phyloP scores from a whole-genome alignment of 768 basidiomycete genomes.

The Galerina marginata region DNA sequence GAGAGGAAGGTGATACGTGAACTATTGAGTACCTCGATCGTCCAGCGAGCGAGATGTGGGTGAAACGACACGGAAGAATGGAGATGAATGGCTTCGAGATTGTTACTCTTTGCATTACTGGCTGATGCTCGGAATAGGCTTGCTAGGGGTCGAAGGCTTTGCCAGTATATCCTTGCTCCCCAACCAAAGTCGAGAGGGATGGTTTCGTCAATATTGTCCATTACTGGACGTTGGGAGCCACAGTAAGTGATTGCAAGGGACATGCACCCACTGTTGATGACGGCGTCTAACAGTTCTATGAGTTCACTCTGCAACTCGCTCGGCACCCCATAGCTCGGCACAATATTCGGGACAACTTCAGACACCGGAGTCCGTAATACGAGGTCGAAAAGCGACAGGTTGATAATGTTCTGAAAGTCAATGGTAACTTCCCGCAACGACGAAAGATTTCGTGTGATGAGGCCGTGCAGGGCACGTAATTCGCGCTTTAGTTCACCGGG shows the following conservation, averaged over 20 bases:
- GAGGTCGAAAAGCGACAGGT: not conserved
- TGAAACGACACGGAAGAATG: constrained; percentile 30
- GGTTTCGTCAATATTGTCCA: not conserved
- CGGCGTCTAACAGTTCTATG: not conserved
- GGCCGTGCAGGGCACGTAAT: not conserved
- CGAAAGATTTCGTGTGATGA: not conserved
- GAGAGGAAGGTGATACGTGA: constrained; percentile 28
- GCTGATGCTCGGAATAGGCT: not conserved
- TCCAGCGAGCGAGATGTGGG: constrained; percentile 26
- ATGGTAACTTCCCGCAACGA: constrained; percentile 5
- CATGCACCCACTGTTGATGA: constrained; percentile 1
- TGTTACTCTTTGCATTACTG: not conserved
- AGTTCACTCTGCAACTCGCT: constrained; percentile 3
- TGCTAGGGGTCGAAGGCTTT: not conserved
- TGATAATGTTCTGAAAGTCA: not conserved
- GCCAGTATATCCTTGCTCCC: not conserved
- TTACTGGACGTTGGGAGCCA: not conserved
- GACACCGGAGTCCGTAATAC: not conserved
- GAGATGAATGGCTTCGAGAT: constrained; percentile 24
- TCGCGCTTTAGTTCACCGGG: constrained; percentile 2
- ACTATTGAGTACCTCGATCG: constrained; percentile 25
- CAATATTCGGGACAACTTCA: not conserved
- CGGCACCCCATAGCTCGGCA: constrained; percentile 2
- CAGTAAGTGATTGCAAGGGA: constrained; percentile 10
- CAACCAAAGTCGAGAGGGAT: not conserved